Evolutionary conservation across 768 basidiomycete genomes (phyloP).

Genomic region (Tubosaeta sp.): DNA sequence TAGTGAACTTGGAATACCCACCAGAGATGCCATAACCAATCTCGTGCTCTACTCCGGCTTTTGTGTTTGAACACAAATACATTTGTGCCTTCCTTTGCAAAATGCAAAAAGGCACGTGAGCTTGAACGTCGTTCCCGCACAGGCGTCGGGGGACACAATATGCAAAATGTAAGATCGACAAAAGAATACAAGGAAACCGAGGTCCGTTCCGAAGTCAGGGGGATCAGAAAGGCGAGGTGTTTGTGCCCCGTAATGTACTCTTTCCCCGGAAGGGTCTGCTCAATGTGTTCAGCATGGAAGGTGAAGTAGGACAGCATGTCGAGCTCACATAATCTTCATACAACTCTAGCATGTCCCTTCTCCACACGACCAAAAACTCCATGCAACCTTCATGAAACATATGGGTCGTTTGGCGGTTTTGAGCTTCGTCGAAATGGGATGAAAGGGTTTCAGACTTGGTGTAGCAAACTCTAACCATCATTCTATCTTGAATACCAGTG

Average conservation of each 20-base stretch:
- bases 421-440: constrained; percentile 57
- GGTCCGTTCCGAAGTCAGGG: constrained; percentile 58
- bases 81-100: constrained; percentile 64
- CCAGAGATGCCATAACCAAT: constrained; percentile 93
- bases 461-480: constrained; percentile 77
- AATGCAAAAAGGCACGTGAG: constrained; percentile 46
- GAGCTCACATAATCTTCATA: constrained; percentile 78
- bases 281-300: constrained; percentile 4
- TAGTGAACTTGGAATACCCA: constrained; percentile 23
- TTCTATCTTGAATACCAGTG: constrained; percentile 64
- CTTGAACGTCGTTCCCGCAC: constrained; percentile 36
- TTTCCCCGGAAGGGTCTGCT: constrained; percentile 58
- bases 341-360: constrained; percentile 70
- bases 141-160: constrained; percentile 59
- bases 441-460: constrained; percentile 50
- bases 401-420: constrained; percentile 60
- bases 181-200: constrained; percentile 84
- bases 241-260: constrained; percentile 71
- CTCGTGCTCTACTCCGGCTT: constrained; percentile 70
- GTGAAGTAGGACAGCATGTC: not conserved
- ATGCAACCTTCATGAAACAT: constrained; percentile 64
- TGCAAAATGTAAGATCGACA: constrained; percentile 77
- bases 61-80: constrained; percentile 85
- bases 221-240: constrained; percentile 73
- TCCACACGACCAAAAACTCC: constrained; percentile 87